Evolutionary conservation across 1,284 basidiomycete species (phyloP), one percentile per base, ranked within the genome.

Genomic region (Cryptococcus neoformans): DNA sequence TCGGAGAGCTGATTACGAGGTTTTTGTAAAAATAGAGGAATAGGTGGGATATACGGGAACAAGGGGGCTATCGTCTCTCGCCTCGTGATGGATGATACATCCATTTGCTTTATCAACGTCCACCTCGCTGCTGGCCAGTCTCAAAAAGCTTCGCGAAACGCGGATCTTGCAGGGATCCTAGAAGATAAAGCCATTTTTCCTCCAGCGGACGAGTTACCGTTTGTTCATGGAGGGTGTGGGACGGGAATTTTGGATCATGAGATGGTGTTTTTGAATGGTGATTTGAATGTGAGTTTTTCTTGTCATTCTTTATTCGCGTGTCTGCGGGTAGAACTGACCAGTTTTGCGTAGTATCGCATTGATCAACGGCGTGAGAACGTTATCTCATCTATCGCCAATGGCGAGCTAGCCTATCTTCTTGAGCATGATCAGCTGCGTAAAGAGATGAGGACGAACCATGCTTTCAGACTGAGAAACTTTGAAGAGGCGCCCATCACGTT

Each of bases 221-320:
- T 89, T 68, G 85, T 90, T 4, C 87, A 89, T 45, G 95, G 95
- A 12, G 94, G 95, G 0, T 90, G 95, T 73, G 95, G 95, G 0
- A 85, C 89, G n/a, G 92, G 90, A 83, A 86, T 95, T 16, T 80
- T 96, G 37, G 95, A 98, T 70, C 95, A 98, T 76, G 93, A 98
- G 69, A 83, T 95, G 51, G 90, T 93, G 59, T 87, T 98, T 56
- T 87, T 97, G 63, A 79, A 90, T 82, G 72, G 82, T 4, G 81
- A 82, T 67, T 67, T 82, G 21, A 82, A 81, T 62, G 71, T 73
- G 54, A 57, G 69, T 62, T 28, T 28, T 28, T 28, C 28, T 4
- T 28, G 28, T 4, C 28, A 28, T 28, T 28, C 6, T 17, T 16
- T 34, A 6, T 17, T 17, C 12, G 14, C n/a, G 16, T 34, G 36